Percentiles rank a stretch among this genome's conserved stretches.
Evolutionary conservation across 768 basidiomycete species (phyloP).

Genomic region (Boletus subparvulus): DNA sequence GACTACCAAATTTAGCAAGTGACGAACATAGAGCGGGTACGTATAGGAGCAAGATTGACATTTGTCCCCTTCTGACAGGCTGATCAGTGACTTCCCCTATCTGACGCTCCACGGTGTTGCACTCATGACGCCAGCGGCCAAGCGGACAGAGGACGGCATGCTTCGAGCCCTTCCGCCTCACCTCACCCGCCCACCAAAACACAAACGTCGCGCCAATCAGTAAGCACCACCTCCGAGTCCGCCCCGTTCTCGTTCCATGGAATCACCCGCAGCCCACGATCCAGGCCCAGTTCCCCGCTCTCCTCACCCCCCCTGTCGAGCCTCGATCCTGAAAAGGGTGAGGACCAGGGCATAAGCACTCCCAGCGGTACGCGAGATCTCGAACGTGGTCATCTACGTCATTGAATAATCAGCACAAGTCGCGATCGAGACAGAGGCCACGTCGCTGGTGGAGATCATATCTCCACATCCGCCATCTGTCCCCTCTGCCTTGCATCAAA

Average conservation of each 20-base stretch:
- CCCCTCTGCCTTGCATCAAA: background rate
- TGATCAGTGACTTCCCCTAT: background rate
- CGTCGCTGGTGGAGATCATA: background rate
- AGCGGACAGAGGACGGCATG: background rate
- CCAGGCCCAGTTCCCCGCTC: constrained; percentile 14
- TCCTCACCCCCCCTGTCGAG: constrained; percentile 13
- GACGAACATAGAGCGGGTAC: background rate
- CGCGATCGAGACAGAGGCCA: background rate
- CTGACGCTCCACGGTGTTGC: background rate
- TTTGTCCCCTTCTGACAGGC: background rate
- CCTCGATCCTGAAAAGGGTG: background rate
- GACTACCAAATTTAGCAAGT: constrained; percentile 9
- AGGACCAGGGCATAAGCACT: background rate
- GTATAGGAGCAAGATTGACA: background rate
- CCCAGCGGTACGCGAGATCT: background rate
- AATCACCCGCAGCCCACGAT: background rate
- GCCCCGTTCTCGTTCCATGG: too few species aligned
- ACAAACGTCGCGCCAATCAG: background rate
- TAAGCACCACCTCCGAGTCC: background rate
- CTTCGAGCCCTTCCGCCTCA: constrained; percentile 16
- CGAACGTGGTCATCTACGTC: background rate
- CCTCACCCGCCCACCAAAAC: constrained; percentile 11
- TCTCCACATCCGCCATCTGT: background rate
- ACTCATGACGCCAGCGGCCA: background rate
- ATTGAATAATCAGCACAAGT: background rate